These are phyloP conservation scores for Lepiota venenata DNA, from an alignment of 768 basidiomycete genomes.

Conservation along the genomic window DNA sequence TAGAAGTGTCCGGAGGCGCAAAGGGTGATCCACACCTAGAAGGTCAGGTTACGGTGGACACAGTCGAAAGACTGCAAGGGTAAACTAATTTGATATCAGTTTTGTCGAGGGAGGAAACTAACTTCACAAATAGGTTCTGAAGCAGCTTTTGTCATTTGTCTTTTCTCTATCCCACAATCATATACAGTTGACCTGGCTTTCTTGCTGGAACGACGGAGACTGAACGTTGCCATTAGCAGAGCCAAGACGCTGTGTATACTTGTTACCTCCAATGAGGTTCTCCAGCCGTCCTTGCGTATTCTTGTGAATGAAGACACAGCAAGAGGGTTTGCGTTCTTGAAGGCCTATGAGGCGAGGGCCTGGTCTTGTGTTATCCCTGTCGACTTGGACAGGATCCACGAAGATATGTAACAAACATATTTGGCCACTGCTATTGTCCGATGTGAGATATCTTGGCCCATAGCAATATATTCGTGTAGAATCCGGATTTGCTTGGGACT, in stretches of 20 bases:
- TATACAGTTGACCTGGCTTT: constrained; percentile 36
- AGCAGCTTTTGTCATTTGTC: constrained; percentile 49
- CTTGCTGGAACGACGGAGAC: constrained; percentile 41
- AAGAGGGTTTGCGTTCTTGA: constrained; percentile 46
- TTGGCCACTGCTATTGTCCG: background rate
- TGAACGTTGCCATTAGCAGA: constrained; percentile 53
- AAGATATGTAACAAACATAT: background rate
- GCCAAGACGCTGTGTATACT: constrained; percentile 49
- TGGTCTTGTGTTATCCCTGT: constrained; percentile 39
- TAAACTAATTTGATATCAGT: constrained; percentile 10
- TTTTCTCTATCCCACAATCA: constrained; percentile 42
- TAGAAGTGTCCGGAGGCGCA: constrained; percentile 17
- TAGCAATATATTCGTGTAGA: too few species aligned
- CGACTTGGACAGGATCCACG: constrained; percentile 28
- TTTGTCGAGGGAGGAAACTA: background rate
- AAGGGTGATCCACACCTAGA: constrained; percentile 2
- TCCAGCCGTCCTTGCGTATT: constrained; percentile 41
- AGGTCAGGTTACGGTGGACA: constrained; percentile 41
- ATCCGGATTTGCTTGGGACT: too few species aligned
- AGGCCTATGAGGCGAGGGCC: constrained; percentile 46
- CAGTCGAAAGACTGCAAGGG: constrained; percentile 50
- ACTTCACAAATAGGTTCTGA: constrained; percentile 37
- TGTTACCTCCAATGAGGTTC: constrained; percentile 39
- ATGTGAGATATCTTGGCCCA: too few species aligned
- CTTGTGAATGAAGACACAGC: constrained; percentile 40